Evolutionary conservation across 2,329 filamentous ascomycete species (phyloP), one percentile per base, ranked within the genome.

Genomic region (Xylariaceae sp.): DNA sequence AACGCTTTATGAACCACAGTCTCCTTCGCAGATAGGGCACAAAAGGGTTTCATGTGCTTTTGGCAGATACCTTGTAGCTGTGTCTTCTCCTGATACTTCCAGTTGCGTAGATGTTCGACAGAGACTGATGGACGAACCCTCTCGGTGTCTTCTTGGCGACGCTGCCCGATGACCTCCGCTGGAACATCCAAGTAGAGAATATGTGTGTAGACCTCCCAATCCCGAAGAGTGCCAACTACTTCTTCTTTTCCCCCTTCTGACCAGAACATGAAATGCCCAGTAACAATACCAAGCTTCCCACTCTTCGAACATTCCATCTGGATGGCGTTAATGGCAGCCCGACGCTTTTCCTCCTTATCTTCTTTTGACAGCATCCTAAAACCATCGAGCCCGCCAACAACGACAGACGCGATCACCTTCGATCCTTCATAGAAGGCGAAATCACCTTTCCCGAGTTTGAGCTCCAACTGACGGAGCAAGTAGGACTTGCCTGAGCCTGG

Each of bases 231-330:
- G 40, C 61, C 68, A 0, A 77, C 68, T 5, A 49, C 14, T 1
- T 57, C 16, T 23, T 57, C 61, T 7, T 57, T 47, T 0, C 67
- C 54, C 2, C 57, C 57, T 21, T 74, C 66, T 0, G 48, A 4
- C 75, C 76, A 81, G 51, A 83, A 75, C 64, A 74, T 75, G 55
- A 67, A 74, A 55, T 84, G 77, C 0, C 77, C 78, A 4, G 74
- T 62, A 3, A 84, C 73, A 3, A 85, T 54, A 2, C 60, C 79
- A 5, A 60, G 49, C 46, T 60, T 64, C 1, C 63, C 56, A 8
- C 38, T 67, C 0, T 53, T 11, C 2, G 44, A 36, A 43, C 71
- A 75, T 6, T 69, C 50, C 1, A 66, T 37, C 19, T 48, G 29
- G 38, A 83, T 75, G 0, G 12, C 52, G 1, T 65, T 40, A 40